Percentiles rank a stretch among this genome's conserved stretches.
These are phyloP conservation scores for Lentinus polychrous DNA, from an alignment of 1,284 basidiomycete species.

Conservation along the genomic window DNA sequence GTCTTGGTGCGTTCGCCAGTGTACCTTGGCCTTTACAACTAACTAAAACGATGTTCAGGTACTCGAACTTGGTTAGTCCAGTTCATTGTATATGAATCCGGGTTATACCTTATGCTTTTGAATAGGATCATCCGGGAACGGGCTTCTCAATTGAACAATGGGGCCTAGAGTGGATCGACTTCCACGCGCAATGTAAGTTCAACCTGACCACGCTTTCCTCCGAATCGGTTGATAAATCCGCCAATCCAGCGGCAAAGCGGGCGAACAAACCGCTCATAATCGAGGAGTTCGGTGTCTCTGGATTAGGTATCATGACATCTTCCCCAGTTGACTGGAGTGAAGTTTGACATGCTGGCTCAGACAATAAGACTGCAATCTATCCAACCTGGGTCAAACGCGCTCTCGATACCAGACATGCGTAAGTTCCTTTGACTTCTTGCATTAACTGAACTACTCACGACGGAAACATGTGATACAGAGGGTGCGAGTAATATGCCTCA, in stretches of 20 bases:
- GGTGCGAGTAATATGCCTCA: background rate
- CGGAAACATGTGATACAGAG: background rate
- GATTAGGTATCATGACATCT: slow-evolving; percentile 27
- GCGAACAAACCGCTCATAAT: slow-evolving; percentile 46
- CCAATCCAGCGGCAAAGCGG: slow-evolving; percentile 35
- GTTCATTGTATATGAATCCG: background rate
- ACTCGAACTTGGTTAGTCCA: slow-evolving; percentile 23
- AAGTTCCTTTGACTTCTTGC: slow-evolving; percentile 18
- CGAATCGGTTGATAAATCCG: background rate
- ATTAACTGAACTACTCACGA: background rate
- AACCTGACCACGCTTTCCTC: too few relatives aligned
- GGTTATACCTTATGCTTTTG: background rate
- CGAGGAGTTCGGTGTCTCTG: slow-evolving; percentile 48
- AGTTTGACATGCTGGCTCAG: slow-evolving; percentile 19
- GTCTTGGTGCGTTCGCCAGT: slow-evolving; percentile 29
- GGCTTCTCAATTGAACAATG: slow-evolving; percentile 43
- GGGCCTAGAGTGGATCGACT: slow-evolving; percentile 48
- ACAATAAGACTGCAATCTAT: slow-evolving; percentile 45
- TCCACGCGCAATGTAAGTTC: slow-evolving; percentile 35
- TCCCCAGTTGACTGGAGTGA: background rate
- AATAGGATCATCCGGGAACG: slow-evolving; percentile 40
- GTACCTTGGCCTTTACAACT: background rate
- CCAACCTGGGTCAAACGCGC: slow-evolving; percentile 43
- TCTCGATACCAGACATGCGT: slow-evolving; percentile 44
- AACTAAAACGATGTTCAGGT: slow-evolving; percentile 15